These are phyloP conservation scores for Aspergillus carlsbadensis DNA, from an alignment of 495 filamentous ascomycete species.

Conservation along the genomic window DNA sequence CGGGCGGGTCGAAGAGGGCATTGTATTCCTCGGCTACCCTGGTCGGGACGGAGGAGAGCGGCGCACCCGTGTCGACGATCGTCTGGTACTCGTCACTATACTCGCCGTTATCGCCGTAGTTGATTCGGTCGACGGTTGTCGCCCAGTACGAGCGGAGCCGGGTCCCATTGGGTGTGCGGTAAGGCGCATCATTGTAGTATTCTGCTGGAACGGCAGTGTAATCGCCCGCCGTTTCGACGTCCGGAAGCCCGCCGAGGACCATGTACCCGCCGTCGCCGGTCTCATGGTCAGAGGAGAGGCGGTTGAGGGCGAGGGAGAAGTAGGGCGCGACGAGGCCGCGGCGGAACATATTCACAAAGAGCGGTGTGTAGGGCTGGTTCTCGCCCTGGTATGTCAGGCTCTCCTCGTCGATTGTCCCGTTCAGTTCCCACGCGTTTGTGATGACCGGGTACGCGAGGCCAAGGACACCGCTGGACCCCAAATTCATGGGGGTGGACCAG, in stretches of 20 bases:
- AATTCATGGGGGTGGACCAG: conserved; percentile 45
- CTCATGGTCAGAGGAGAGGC: conserved; percentile 15
- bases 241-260: conserved; percentile 26
- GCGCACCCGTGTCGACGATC: conserved; percentile 71
- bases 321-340: conserved; percentile 50
- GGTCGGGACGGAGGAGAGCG: conserved; percentile 57
- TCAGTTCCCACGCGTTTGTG: conserved; percentile 30
- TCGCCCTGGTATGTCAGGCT: conserved; percentile 28
- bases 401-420: conserved; percentile 18
- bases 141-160: conserved; percentile 27
- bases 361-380: conserved; percentile 48
- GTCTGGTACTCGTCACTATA: conserved; percentile 31
- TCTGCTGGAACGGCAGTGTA: conserved; percentile 26
- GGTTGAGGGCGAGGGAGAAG: conserved; percentile 47
- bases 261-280: conserved; percentile 26
- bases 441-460: conserved; percentile 61
- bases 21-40: conserved; percentile 59
- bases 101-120: conserved; percentile 20
- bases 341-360: conserved; percentile 57
- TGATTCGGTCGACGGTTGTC: conserved; percentile 17
- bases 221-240: conserved; percentile 14
- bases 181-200: conserved; percentile 12
- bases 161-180: conserved; percentile 12
- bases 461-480: conserved; percentile 51
- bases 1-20: conserved; percentile 56